These are phyloP conservation scores for Penicillium atrosanguineum DNA, from an alignment of 495 filamentous ascomycete species.

Conservation along the genomic window DNA sequence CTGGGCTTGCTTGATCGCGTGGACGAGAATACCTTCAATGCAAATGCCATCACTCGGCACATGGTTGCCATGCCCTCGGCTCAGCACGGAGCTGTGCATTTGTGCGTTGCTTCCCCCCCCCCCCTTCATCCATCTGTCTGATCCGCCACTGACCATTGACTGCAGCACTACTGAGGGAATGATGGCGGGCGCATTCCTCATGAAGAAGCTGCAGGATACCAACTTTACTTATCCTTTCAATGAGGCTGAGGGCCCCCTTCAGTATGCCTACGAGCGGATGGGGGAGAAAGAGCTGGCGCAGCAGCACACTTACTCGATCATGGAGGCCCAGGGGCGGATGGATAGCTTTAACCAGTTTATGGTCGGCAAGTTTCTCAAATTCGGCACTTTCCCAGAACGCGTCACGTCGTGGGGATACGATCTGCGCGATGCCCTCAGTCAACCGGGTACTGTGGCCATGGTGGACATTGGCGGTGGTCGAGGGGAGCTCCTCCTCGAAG, in stretches of 20 bases:
- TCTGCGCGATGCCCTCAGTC: conserved; percentile 28
- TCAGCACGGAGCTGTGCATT: conserved; percentile 39
- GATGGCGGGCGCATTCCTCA: conserved; percentile 34
- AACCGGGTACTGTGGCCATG: conserved; percentile 24
- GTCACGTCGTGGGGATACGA: conserved; percentile 29
- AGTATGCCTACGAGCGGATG: conserved; percentile 35
- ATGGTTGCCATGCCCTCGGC: conserved; percentile 34
- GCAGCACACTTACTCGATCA: conserved; percentile 38
- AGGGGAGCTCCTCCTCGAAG: conserved; percentile 49
- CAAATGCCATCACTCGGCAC: conserved; percentile 36
- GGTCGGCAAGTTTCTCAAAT: conserved; percentile 38
- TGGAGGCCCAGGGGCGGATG: conserved; percentile 38
- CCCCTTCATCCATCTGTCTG: not conserved
- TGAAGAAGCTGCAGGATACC: conserved; percentile 33
- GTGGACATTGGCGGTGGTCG: conserved; percentile 57
- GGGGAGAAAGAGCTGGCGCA: conserved; percentile 27
- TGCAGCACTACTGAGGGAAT: conserved; percentile 36
- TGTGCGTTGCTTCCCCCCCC: conserved; percentile 21
- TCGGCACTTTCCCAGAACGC: conserved; percentile 30
- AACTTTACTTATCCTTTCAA: conserved; percentile 37
- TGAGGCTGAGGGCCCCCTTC: conserved; percentile 32
- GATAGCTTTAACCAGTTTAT: conserved; percentile 44
- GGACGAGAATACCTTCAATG: conserved; percentile 23
- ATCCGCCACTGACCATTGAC: not conserved
- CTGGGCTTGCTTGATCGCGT: conserved; percentile 32